These are phyloP conservation scores for Boletus insuetus DNA, from an alignment of 768 basidiomycete genomes.

Conservation along the genomic window DNA sequence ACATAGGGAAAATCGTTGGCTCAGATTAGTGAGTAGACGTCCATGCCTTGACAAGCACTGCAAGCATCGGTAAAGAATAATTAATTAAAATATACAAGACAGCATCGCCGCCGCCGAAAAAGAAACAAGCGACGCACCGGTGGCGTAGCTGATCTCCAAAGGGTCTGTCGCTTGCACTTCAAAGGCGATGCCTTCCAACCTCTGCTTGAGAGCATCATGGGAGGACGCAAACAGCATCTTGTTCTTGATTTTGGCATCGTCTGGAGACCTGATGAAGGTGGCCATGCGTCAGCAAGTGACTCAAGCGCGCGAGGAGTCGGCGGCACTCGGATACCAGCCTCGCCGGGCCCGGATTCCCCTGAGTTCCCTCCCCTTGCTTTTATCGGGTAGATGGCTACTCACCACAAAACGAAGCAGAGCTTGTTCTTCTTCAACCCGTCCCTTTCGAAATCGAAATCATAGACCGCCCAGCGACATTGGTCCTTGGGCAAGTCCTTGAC, in stretches of 20 bases:
- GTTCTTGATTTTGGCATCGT: constrained; percentile 76
- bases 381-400: constrained; percentile 2
- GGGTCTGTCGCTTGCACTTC: constrained; percentile 87
- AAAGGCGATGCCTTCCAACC: constrained; percentile 69
- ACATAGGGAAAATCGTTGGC: background rate
- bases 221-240: constrained; percentile 96
- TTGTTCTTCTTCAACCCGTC: constrained; percentile 75
- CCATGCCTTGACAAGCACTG: constrained; percentile 23
- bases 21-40: constrained; percentile 12
- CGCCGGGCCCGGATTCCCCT: too few relatives aligned
- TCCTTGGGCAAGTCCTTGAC: constrained; percentile 65
- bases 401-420: constrained; percentile 84
- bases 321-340: background rate
- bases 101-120: background rate
- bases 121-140: constrained; percentile 46
- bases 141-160: constrained; percentile 68
- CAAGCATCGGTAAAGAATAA: background rate
- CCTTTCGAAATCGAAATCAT: constrained; percentile 83
- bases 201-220: constrained; percentile 69
- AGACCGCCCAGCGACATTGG: constrained; percentile 87
- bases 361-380: background rate
- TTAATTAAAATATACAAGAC: background rate
- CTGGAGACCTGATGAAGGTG: constrained; percentile 67
- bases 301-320: too few relatives aligned
- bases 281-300: background rate